Base-by-base conservation (phyloP, 192 early-diverging fungal species). In the Mortierella hygrophila region DNA sequence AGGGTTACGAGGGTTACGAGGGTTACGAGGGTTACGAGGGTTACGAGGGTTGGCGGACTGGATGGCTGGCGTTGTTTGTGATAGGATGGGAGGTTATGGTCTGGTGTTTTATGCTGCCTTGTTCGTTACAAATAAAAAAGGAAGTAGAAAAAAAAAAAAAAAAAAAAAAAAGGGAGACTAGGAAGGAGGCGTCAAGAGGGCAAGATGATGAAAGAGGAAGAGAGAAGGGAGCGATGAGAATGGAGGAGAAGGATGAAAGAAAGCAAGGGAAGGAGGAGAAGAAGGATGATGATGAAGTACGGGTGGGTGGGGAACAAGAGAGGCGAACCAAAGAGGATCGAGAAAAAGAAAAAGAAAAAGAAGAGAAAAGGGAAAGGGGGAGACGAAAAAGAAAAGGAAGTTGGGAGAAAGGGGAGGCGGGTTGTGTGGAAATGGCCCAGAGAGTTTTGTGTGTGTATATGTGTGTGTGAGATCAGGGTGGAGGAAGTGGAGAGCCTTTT, bases 181-280 rank as follows among this genome's bases (percentile, higher is more conserved):
- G 72, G 72, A 47, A 72, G 49, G 74, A 54, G 74, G 54, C 35
- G 74, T 38, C 52, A 76, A 60, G 40, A 75, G 55, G 26, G 21
- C 11, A 40, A 41, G 41, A 55, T 47, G 49, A 35, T n/a, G 46
- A 75, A 49, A 55, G 42, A 74, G 72, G n/a, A n/a, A 38, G 7
- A 11, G 20, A 21, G 37, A n/a, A 38, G 7, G n/a, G 20, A 21
- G 37, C 35, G 11, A 35, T 63, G 57, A 65, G 6, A 13, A 11
- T 16, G 18, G 75, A 76, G 41, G 55, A 68, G 4, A 20, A 35
- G 20, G 32, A 68, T 49, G 68, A n/a, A 21, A 68, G 44, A 77
- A 46, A 47, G 26, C 26, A 38, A 71, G 6, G n/a, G 38, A 60
- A 10, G 60, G 68, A 57, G 74, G 42, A 32, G 26, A n/a, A 6